Conservation (phyloP, 2,329 filamentous ascomycete genomes). For the Aureobasidium sp. region DNA sequence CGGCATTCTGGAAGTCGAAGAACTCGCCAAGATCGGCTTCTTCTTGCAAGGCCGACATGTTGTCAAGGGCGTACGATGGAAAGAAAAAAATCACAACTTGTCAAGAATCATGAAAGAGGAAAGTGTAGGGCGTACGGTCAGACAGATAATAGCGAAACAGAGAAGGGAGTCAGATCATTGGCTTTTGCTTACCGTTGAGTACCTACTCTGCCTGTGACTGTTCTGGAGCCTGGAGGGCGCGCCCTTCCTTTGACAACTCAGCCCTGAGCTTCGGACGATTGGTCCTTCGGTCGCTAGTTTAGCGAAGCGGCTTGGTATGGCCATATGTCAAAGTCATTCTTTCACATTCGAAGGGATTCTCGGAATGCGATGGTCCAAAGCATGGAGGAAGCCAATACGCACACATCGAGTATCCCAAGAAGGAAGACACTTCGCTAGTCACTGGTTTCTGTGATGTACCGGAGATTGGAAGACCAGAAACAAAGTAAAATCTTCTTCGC, state of each 20-base stretch:
- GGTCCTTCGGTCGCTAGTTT: background rate
- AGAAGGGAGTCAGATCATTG: conserved; percentile 1
- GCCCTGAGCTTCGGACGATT: conserved; percentile 1
- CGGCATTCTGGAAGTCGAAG: conserved; percentile 13
- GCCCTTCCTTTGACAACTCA: conserved; percentile 10
- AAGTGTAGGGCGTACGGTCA: conserved; percentile 1
- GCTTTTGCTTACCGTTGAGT: conserved; percentile 10
- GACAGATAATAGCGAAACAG: background rate
- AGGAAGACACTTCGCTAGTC: no score
- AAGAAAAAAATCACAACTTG: background rate
- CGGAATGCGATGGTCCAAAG: background rate
- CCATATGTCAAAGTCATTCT: background rate
- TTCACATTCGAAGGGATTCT: background rate
- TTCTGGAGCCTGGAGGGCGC: background rate
- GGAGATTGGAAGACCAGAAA: background rate
- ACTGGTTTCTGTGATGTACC: no score
- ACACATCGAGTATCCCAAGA: no score
- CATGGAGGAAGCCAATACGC: background rate
- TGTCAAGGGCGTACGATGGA: background rate
- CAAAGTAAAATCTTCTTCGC: background rate
- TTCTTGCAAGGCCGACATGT: conserved; percentile 6
- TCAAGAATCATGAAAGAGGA: background rate
- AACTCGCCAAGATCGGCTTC: conserved; percentile 12
- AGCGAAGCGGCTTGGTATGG: conserved; percentile 1
- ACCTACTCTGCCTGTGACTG: conserved; percentile 1